Conservation (phyloP, 169 alveolate genomes). For the Eimeria brunetti region DNA sequence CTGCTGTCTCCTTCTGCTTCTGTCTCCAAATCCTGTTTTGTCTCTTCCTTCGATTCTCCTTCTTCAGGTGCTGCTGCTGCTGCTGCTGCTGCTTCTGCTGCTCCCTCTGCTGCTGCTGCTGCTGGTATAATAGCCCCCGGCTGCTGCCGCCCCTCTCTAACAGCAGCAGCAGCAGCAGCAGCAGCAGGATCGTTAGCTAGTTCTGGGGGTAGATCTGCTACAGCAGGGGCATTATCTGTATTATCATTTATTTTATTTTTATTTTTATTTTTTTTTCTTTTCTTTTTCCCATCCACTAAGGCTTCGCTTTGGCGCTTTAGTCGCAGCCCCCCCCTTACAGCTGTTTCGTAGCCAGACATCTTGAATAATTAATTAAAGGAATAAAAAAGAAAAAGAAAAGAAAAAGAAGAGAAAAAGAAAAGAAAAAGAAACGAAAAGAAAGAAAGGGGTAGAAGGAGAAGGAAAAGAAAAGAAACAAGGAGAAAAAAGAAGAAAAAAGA, state of each 20-base stretch:
- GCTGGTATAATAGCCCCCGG: neutral
- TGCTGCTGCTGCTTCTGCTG: neutral
- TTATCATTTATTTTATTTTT: no score
- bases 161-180: slow-evolving; percentile 44
- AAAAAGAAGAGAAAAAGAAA: neutral
- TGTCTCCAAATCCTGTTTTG: neutral
- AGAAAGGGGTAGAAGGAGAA: neutral
- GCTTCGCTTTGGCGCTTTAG: slow-evolving; percentile 70
- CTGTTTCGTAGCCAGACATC: slow-evolving; percentile 65
- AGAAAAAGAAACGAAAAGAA: neutral
- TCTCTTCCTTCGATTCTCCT: neutral
- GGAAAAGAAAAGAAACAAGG: neutral
- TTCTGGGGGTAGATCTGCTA: slow-evolving; percentile 55
- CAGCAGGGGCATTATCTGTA: neutral
- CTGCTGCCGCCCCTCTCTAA: neutral
- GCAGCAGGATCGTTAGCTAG: slow-evolving; percentile 4
- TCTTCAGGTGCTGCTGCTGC: neutral
- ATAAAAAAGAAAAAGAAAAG: no score
- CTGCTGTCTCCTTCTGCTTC: neutral
- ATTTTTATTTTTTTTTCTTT: slow-evolving; percentile 9
- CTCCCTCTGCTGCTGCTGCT: no score
- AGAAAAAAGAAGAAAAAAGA: neutral
- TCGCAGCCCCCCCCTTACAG: slow-evolving; percentile 23
- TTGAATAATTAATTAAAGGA: neutral
- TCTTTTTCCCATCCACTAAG: slow-evolving; percentile 3